A percentile compares a stretch with the other conserved stretches of the same genome.
phyloP scores from a whole-genome alignment of 805 yeast species.

The Starmerella sp. region DNA sequence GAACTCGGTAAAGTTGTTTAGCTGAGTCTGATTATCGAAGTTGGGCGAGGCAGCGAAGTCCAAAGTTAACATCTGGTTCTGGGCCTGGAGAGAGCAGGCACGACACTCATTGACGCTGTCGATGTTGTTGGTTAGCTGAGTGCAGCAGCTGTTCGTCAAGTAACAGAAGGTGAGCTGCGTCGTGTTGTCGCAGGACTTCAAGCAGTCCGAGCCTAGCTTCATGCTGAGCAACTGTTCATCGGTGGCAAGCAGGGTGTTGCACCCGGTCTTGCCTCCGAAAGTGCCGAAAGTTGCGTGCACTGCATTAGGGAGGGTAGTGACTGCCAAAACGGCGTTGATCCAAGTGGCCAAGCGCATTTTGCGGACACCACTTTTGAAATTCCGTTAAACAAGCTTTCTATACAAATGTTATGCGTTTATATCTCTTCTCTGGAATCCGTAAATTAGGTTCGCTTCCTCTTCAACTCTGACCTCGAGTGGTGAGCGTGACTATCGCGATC shows the following conservation, averaged over 20 bases:
- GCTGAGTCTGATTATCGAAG: constrained; percentile 13
- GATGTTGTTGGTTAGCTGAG: background rate
- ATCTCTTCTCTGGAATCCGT: background rate
- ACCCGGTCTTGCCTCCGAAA: background rate
- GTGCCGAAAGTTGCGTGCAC: constrained; percentile 1
- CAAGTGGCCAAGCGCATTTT: background rate
- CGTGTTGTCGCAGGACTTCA: constrained; percentile 3
- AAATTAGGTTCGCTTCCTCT: background rate
- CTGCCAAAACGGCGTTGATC: background rate
- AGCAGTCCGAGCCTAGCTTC: constrained; percentile 13
- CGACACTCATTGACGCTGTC: constrained; percentile 12
- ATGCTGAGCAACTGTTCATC: constrained; percentile 3
- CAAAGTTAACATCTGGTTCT: constrained; percentile 10
- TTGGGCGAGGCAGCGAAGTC: constrained; percentile 14
- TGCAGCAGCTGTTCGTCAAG: constrained; percentile 9
- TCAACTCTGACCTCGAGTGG: background rate
- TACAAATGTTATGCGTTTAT: background rate
- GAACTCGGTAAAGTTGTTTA: constrained; percentile 18
- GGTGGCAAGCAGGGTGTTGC: background rate
- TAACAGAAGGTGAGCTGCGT: constrained; percentile 15
- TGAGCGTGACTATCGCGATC: background rate
- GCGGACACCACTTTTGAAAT: background rate
- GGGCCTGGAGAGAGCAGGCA: constrained; percentile 14
- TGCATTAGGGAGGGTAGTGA: background rate
- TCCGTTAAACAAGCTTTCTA: background rate